Conservation (phyloP, 441 rosid species). For the Erysimum pusillum region DNA sequence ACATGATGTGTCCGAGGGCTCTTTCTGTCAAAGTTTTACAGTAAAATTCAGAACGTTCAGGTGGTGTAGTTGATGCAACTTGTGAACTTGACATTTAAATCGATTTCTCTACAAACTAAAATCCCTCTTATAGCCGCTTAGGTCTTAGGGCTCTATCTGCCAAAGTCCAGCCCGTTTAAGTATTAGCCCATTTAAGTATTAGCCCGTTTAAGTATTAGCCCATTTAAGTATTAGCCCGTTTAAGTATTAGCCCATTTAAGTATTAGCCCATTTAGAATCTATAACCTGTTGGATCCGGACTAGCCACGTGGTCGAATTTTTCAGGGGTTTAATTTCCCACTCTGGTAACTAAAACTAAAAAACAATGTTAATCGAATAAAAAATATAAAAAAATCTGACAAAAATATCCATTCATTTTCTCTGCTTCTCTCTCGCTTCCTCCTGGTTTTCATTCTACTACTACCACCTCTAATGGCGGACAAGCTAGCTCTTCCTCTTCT, state of each 20-base stretch:
- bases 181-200: not conserved
- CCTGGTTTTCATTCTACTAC: slow-evolving; percentile 3
- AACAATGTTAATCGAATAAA: not conserved
- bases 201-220: not conserved
- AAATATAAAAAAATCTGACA: slow-evolving; percentile 8
- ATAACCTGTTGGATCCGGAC: slow-evolving; percentile 7
- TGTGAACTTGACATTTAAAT: slow-evolving; percentile 1
- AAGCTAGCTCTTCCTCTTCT: slow-evolving; percentile 78
- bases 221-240: not conserved
- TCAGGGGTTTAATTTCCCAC: not conserved
- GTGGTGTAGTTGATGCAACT: not conserved
- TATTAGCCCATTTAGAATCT: not conserved
- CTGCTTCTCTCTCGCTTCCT: slow-evolving; percentile 13
- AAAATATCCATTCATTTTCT: slow-evolving; percentile 44
- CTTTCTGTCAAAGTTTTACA: not conserved
- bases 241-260: too few species aligned
- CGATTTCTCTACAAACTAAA: slow-evolving; percentile 2
- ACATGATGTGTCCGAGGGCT: too few species aligned
- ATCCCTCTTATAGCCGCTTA: not conserved
- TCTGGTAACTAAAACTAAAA: not conserved
- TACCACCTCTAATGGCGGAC: slow-evolving; percentile 65
- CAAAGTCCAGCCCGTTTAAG: slow-evolving; percentile 3
- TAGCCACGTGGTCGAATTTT: slow-evolving; percentile 2
- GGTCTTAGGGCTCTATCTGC: not conserved
- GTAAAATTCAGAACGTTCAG: slow-evolving; percentile 14